phyloP scores from a whole-genome alignment of 139 green algal species.

The Asterochloris erici region DNA sequence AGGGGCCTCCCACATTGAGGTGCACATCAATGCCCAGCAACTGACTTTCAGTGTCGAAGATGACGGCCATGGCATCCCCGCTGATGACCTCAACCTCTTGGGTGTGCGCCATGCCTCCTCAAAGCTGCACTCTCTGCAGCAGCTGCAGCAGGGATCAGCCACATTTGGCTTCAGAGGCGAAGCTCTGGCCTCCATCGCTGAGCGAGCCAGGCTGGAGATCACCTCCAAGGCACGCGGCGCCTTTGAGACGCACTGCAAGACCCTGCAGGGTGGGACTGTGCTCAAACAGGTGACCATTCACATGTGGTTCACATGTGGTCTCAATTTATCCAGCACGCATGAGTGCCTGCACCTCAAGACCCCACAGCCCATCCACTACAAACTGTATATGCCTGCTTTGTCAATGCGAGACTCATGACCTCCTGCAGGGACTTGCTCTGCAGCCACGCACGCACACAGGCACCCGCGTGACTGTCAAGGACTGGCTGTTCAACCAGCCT shows the following conservation, averaged over 20 bases:
- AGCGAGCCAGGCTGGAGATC: constrained; percentile 33
- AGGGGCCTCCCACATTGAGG: constrained; percentile 24
- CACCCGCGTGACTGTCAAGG: constrained; percentile 27
- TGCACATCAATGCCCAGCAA: constrained; percentile 21
- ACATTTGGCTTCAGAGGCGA: constrained; percentile 57
- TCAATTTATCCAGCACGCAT: no score
- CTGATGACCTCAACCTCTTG: constrained; percentile 19
- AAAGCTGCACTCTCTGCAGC: constrained; percentile 20
- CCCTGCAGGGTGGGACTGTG: constrained; percentile 7
- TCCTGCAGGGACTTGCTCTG: constrained; percentile 13
- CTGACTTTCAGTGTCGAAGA: constrained; percentile 40
- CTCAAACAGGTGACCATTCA: background rate
- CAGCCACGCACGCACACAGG: constrained; percentile 30
- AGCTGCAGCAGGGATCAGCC: constrained; percentile 5
- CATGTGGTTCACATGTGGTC: no score
- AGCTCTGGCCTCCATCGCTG: constrained; percentile 37
- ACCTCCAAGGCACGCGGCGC: constrained; percentile 30
- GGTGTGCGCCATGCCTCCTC: constrained; percentile 25
- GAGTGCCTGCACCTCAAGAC: no score
- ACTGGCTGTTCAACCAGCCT: constrained; percentile 42
- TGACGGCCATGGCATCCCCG: constrained; percentile 40
- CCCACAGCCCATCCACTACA: no score
- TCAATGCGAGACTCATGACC: no score
- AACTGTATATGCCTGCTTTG: no score
- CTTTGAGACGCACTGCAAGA: constrained; percentile 50